phyloP scores from a whole-genome alignment of 352 stramenopile species.

The Globisporangium middletonii region DNA sequence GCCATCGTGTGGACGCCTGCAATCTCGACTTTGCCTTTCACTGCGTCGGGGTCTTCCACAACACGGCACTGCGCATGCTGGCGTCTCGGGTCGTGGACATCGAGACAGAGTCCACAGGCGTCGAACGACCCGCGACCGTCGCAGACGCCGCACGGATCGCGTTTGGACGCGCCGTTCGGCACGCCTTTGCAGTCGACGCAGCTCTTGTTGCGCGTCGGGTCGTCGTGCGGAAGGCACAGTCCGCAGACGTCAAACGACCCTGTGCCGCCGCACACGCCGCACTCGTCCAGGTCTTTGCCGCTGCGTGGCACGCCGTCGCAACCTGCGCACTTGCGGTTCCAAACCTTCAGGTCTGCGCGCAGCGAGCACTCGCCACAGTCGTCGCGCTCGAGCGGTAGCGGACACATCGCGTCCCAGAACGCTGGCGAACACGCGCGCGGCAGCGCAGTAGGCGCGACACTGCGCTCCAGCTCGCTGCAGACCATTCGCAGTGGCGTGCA shows the following conservation, averaged over 20 bases:
- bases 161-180: slow-evolving; percentile 9
- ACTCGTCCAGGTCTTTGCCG: slow-evolving; percentile 18
- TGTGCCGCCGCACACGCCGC: slow-evolving; percentile 24
- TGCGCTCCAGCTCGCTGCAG: background rate
- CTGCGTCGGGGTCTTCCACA: slow-evolving; percentile 24
- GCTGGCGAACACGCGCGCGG: slow-evolving; percentile 13
- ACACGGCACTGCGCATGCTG: slow-evolving; percentile 26
- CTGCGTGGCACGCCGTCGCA: slow-evolving; percentile 25
- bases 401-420: slow-evolving; percentile 19
- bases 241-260: slow-evolving; percentile 26
- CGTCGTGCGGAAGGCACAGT: slow-evolving; percentile 18
- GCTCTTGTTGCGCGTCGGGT: slow-evolving; percentile 13
- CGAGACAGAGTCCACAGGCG: slow-evolving; percentile 28
- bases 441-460: background rate
- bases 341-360: slow-evolving; percentile 1
- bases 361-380: slow-evolving; percentile 20
- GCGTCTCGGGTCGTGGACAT: slow-evolving; percentile 20
- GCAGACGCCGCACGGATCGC: slow-evolving; percentile 25
- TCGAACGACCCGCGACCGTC: slow-evolving; percentile 30
- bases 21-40: slow-evolving; percentile 15
- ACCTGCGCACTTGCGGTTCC: slow-evolving; percentile 21
- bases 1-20: background rate
- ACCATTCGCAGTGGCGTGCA: background rate
- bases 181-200: slow-evolving; percentile 30
- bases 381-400: slow-evolving; percentile 14